These are phyloP conservation scores for Naematelia encephala DNA, from an alignment of 768 basidiomycete genomes.

Conservation along the genomic window DNA sequence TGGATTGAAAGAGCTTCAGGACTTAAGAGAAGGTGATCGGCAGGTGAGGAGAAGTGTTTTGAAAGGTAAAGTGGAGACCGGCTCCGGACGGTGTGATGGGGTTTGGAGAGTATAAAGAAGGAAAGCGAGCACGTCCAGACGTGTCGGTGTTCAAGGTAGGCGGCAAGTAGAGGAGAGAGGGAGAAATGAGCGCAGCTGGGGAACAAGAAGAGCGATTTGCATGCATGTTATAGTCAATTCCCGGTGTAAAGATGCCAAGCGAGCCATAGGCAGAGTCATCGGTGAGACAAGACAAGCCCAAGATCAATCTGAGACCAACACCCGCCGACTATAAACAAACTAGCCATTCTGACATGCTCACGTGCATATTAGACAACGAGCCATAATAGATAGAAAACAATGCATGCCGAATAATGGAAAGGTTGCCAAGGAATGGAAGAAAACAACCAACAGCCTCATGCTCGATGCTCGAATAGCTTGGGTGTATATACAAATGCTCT, in stretches of 20 bases:
- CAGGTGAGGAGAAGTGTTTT: too few relatives aligned
- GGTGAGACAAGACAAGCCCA: neutral
- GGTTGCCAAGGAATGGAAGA: neutral
- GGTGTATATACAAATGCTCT: neutral
- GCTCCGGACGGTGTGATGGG: slow-evolving; percentile 1
- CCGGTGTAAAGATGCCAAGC: too few relatives aligned
- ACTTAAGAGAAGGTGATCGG: too few relatives aligned
- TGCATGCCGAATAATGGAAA: neutral
- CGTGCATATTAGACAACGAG: too few relatives aligned
- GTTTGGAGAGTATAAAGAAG: neutral
- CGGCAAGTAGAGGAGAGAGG: neutral
- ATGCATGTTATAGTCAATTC: neutral
- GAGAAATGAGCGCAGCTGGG: neutral
- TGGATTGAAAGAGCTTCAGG: too few relatives aligned
- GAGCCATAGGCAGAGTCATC: neutral
- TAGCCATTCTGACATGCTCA: too few relatives aligned
- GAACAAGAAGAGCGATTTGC: neutral
- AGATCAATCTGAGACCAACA: too few relatives aligned
- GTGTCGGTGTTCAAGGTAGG: neutral
- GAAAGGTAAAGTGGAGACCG: slow-evolving; percentile 5
- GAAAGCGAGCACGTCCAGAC: slow-evolving; percentile 9
- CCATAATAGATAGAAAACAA: too few relatives aligned
- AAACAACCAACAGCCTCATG: neutral
- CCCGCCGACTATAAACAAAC: too few relatives aligned
- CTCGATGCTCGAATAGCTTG: neutral